A percentile compares a stretch with the other conserved stretches of the same genome.
Conservation (phyloP, 306 rosid genomes). For the Hippophae gyantsensis region DNA sequence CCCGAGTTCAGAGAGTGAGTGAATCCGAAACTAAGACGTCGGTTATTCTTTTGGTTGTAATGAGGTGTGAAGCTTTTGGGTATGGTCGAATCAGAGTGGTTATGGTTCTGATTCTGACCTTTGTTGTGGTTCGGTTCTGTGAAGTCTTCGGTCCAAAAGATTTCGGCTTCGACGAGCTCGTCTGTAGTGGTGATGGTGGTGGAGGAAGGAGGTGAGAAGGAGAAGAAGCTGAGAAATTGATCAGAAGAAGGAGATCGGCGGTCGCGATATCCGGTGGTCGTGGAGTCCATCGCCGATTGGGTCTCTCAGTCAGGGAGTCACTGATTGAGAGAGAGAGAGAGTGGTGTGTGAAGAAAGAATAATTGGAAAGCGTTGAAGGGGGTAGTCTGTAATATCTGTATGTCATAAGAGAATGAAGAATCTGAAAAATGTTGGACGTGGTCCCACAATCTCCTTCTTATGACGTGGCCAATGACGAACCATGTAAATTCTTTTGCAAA, state of each 20-base stretch:
- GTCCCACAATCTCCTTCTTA: too few species aligned
- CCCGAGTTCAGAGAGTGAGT: conserved; percentile 35
- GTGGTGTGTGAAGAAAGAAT: conserved; percentile 8
- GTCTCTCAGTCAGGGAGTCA: not conserved
- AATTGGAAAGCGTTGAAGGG: not conserved
- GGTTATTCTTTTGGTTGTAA: not conserved
- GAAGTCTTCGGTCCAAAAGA: conserved; percentile 55
- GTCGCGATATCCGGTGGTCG: conserved; percentile 20
- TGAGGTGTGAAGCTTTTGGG: too few species aligned
- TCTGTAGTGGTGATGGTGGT: conserved; percentile 7
- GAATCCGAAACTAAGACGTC: conserved; percentile 11
- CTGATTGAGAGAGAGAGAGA: not conserved
- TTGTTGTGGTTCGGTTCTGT: conserved; percentile 23
- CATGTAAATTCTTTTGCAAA: too few species aligned
- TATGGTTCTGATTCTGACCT: not conserved
- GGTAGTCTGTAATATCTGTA: too few species aligned
- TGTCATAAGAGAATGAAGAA: too few species aligned
- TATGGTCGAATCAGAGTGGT: not conserved
- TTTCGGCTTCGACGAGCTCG: conserved; percentile 66
- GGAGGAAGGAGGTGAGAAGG: conserved; percentile 15
- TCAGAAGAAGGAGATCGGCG: conserved; percentile 54
- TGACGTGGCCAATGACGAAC: too few species aligned
- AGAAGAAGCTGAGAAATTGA: conserved; percentile 37
- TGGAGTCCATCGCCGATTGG: conserved; percentile 37
- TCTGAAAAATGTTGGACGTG: too few species aligned